These are phyloP conservation scores for Aureoboletus auriporus DNA, from an alignment of 768 basidiomycete genomes.

Conservation along the genomic window DNA sequence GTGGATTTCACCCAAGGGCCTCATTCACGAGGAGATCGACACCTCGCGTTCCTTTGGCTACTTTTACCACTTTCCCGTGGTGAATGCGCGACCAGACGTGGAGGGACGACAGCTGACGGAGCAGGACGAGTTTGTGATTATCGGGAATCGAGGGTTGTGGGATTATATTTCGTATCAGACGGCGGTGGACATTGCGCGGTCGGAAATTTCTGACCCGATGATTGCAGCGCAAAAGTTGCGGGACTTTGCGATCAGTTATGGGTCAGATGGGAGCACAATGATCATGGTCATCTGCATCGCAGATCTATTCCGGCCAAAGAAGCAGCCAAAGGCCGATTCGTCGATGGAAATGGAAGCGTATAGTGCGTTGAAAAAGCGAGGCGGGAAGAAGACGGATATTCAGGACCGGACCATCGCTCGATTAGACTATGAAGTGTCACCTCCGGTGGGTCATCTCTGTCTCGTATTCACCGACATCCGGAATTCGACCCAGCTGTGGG, in stretches of 20 bases:
- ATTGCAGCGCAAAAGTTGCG: conserved; percentile 95
- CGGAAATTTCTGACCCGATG: conserved; percentile 66
- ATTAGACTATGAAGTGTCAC: conserved; percentile 72
- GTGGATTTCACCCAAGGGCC: conserved; percentile 87
- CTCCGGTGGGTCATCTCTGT: conserved; percentile 84
- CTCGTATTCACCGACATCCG: conserved; percentile 98
- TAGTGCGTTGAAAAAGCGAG: conserved; percentile 27
- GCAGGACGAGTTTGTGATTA: conserved; percentile 93
- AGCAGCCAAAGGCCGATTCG: conserved; percentile 33
- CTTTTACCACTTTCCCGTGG: conserved; percentile 82
- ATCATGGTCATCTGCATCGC: conserved; percentile 92
- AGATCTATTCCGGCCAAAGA: conserved; percentile 64
- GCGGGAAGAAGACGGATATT: conserved; percentile 45
- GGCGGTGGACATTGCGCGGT: conserved; percentile 91
- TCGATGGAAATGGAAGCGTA: conserved; percentile 37
- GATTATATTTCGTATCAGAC: conserved; percentile 92
- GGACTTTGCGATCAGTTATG: conserved; percentile 96
- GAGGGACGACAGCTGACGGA: conserved; percentile 64
- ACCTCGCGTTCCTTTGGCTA: conserved; percentile 93
- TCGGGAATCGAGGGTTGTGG: conserved; percentile 93
- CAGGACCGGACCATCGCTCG: conserved; percentile 56
- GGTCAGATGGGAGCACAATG: conserved; percentile 91
- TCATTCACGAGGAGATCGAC: conserved; percentile 89
- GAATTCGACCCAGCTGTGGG: conserved; percentile 96
- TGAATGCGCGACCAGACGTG: conserved; percentile 87